Evolutionary conservation across 805 yeast genomes (phyloP).

Genomic region (Clavispora santaluciae): DNA sequence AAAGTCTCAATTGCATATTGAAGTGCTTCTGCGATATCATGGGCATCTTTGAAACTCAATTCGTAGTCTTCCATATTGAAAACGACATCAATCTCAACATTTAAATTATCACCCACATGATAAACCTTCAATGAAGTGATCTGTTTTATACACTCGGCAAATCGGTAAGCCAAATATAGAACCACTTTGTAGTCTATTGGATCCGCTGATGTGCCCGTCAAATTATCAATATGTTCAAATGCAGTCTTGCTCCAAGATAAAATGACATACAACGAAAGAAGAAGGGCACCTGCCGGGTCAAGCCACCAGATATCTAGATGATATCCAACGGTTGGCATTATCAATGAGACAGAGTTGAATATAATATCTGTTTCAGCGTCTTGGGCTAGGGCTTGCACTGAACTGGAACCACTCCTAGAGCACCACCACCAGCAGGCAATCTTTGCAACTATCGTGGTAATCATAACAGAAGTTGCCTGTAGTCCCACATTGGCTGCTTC

Average conservation of each 20-base stretch:
- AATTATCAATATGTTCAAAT: slow-evolving; percentile 65
- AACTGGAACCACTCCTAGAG: slow-evolving; percentile 51
- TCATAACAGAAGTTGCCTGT: slow-evolving; percentile 57
- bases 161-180: slow-evolving; percentile 61
- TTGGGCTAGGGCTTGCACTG: slow-evolving; percentile 75
- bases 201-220: slow-evolving; percentile 70
- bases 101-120: slow-evolving; percentile 73
- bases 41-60: slow-evolving; percentile 58
- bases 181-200: slow-evolving; percentile 60
- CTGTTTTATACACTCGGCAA: slow-evolving; percentile 60
- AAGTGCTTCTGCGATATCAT: slow-evolving; percentile 75
- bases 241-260: slow-evolving; percentile 61
- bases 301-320: slow-evolving; percentile 58
- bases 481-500: slow-evolving; percentile 44
- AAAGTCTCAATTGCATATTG: slow-evolving; percentile 77
- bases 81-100: slow-evolving; percentile 73
- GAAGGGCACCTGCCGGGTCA: slow-evolving; percentile 69
- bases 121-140: slow-evolving; percentile 67
- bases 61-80: slow-evolving; percentile 39
- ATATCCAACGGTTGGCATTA: slow-evolving; percentile 64
- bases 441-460: slow-evolving; percentile 55
- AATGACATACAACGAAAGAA: slow-evolving; percentile 58
- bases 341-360: slow-evolving; percentile 64
- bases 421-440: slow-evolving; percentile 63
- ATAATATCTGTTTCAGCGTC: slow-evolving; percentile 77